Base-by-base conservation (phyloP, 2,329 filamentous ascomycete species). In the Monilinia polystroma region DNA sequence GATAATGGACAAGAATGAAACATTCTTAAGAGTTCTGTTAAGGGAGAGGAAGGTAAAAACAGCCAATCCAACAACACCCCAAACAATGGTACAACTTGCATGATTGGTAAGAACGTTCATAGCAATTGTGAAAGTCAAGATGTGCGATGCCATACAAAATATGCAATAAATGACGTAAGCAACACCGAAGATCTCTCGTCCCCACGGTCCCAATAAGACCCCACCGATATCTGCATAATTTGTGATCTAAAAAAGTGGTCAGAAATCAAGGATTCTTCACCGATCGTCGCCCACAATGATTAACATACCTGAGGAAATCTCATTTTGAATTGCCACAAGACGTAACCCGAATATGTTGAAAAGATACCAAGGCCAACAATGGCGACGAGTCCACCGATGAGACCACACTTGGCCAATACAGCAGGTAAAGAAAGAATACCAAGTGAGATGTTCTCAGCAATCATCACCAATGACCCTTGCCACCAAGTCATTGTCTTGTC, bases 71-170 rank as follows among this genome's bases (percentile, higher is more conserved):
- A 84, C 75, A 7, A 84, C 75, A 20, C 80, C 82, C 73, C 83
- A 87, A 0, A 83, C 77, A 68, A 87, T 83, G 0, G 83, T 83
- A 74, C 85, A 88, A 2, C 80, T 79, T 1, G 78, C 81, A 71
- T 85, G 81, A 4, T 80, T 75, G 0, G 84, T 86, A 63, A 87
- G 76, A 3, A 80, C 81, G 70, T 87, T 87, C 77, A 87, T 80
- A 68, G 84, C 84, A 70, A 87, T 83, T 23, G 79, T 80, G 73
- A 87, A 87, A 2, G 84, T 85, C 66, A 87, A 77, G 38, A 88
- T 76, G 74, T 89, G 87, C 53, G 83, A 84, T 8, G 81, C 84
- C 81, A 87, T 85, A 72, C 86, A 81, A 76, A 88, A 87, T 23
- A 88, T 74, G n/a, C 87, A 77, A 71, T 87, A 83, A 26, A 87